Evolutionary conservation across 257 asterid genomes (phyloP).

Genomic region (Forsythia suspensa): DNA sequence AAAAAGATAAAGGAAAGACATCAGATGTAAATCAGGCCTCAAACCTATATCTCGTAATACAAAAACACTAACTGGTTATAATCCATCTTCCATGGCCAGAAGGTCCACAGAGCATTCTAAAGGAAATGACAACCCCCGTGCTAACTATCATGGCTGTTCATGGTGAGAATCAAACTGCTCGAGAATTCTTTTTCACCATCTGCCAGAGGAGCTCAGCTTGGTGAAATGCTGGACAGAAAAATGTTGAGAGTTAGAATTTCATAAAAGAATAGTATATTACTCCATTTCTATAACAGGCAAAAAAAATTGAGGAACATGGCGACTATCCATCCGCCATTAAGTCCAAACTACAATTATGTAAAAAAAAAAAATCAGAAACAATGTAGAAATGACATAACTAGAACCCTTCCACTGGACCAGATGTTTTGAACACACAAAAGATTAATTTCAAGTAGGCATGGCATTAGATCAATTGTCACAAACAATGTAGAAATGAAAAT

Average conservation of each 20-base stretch:
- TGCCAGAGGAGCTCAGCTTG: constrained; percentile 16
- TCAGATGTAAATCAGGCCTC: constrained; percentile 18
- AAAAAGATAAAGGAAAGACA: neutral
- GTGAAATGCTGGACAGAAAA: constrained; percentile 11
- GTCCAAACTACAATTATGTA: neutral
- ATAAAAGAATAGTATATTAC: neutral
- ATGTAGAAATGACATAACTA: neutral
- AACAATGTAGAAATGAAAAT: neutral
- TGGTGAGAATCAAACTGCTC: constrained; percentile 3
- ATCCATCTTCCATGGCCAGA: constrained; percentile 28
- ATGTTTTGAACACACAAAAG: no score
- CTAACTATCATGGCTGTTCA: constrained; percentile 12
- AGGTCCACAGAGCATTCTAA: constrained; percentile 18
- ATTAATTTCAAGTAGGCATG: neutral
- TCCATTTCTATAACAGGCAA: neutral
- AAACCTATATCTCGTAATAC: neutral
- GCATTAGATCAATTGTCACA: neutral
- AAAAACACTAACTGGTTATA: neutral
- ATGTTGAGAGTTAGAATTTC: neutral
- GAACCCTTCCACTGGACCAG: neutral
- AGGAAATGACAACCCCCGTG: neutral
- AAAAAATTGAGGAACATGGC: no score
- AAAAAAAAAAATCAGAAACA: neutral
- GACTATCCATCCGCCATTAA: neutral
- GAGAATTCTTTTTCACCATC: constrained; percentile 10